Evolutionary conservation across 2,329 filamentous ascomycete genomes (phyloP).

Genomic region (Colletotrichum trifolii): DNA sequence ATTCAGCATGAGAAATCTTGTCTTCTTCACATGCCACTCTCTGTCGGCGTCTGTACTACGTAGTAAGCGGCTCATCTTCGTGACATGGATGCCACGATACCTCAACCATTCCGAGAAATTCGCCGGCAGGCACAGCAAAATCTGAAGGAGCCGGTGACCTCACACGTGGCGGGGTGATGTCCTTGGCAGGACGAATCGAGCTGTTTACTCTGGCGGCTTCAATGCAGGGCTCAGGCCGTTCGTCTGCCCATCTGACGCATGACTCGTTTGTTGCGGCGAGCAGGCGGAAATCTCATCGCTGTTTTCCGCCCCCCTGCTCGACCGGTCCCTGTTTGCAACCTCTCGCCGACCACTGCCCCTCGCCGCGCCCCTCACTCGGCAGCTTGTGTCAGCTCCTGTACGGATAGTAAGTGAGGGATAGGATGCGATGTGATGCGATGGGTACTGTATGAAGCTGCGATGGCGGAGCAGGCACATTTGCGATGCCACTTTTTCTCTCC

Average conservation of each 20-base stretch:
- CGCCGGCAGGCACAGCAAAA: constrained; percentile 5
- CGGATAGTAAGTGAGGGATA: not conserved
- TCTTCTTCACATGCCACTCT: constrained; percentile 18
- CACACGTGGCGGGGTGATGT: constrained; percentile 8
- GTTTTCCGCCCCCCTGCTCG: constrained; percentile 23
- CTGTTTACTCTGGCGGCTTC: constrained; percentile 6
- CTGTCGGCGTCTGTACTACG: too few species aligned
- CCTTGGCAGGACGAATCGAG: constrained; percentile 9
- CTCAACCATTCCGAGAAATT: constrained; percentile 21
- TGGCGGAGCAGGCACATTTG: constrained; percentile 16
- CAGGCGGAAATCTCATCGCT: constrained; percentile 29
- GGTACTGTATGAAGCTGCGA: not conserved
- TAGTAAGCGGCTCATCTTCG: constrained; percentile 16
- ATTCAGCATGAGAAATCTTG: not conserved
- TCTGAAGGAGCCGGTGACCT: constrained; percentile 3
- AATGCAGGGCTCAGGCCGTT: not conserved
- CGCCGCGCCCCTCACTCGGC: constrained; percentile 30
- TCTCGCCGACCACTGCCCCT: constrained; percentile 21
- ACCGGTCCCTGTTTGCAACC: constrained; percentile 5
- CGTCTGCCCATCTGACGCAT: constrained; percentile 14
- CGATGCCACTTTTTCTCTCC: constrained; percentile 14
- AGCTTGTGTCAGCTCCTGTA: constrained; percentile 14
- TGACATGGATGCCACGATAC: constrained; percentile 11
- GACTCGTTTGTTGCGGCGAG: constrained; percentile 30
- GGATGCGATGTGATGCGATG: not conserved